phyloP scores from a whole-genome alignment of 257 asterid genomes.

The Capsicum rhomboideum region DNA sequence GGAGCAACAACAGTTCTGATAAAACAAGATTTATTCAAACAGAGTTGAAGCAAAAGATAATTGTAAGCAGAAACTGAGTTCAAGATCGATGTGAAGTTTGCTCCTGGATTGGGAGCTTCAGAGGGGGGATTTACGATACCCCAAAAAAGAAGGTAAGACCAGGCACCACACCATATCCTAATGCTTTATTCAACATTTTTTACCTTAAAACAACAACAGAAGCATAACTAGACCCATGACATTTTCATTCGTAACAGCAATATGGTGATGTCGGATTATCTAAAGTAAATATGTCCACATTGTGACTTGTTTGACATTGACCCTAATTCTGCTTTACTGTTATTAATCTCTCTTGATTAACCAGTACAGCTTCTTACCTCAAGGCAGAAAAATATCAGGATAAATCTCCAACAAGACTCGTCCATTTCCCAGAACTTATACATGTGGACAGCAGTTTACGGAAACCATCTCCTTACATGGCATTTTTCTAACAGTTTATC shows the following conservation, averaged over 20 bases:
- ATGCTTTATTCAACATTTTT: background rate
- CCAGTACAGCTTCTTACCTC: background rate
- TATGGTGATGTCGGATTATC: background rate
- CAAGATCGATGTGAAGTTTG: background rate
- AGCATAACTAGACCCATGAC: background rate
- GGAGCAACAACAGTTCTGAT: slow-evolving; percentile 95
- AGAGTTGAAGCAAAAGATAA: background rate
- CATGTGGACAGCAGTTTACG: background rate
- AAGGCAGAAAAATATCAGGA: background rate
- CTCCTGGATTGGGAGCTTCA: background rate
- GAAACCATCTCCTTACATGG: background rate
- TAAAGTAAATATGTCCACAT: background rate
- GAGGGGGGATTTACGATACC: background rate
- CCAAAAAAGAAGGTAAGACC: background rate
- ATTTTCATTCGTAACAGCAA: background rate
- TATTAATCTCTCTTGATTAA: background rate
- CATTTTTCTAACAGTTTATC: background rate
- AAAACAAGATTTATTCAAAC: slow-evolving; percentile 17
- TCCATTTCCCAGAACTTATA: background rate
- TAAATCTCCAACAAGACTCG: background rate
- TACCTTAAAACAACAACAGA: background rate
- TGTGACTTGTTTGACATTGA: background rate
- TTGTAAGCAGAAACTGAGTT: slow-evolving; percentile 1
- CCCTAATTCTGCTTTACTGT: background rate
- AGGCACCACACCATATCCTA: background rate